These are phyloP conservation scores for Aspergillus brunneoviolaceus DNA, from an alignment of 2,329 filamentous ascomycete species.

Conservation along the genomic window DNA sequence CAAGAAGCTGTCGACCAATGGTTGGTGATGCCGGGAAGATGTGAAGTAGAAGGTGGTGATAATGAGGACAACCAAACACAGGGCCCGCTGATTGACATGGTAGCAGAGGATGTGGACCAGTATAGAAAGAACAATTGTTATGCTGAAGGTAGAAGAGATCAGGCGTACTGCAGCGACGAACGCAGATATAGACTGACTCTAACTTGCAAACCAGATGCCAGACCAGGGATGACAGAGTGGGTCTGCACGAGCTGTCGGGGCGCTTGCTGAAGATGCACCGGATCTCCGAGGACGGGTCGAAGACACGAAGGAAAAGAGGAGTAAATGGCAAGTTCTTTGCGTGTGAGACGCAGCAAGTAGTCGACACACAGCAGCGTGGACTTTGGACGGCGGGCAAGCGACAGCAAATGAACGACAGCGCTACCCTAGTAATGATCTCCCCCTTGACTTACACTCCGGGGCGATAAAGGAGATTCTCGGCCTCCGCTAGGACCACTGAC, in stretches of 20 bases:
- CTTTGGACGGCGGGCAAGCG: constrained; percentile 4
- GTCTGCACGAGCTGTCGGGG: constrained; percentile 29
- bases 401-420: constrained; percentile 12
- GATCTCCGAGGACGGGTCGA: constrained; percentile 23
- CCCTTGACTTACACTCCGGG: constrained; percentile 12
- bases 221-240: constrained; percentile 25
- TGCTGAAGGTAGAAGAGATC: background rate
- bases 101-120: constrained; percentile 15
- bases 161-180: constrained; percentile 1
- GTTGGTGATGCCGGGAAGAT: constrained; percentile 30
- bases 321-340: constrained; percentile 16
- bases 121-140: constrained; percentile 7
- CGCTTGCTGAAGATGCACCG: constrained; percentile 29
- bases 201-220: constrained; percentile 13
- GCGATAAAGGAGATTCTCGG: constrained; percentile 17
- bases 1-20: constrained; percentile 28
- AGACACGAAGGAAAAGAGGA: constrained; percentile 15
- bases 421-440: constrained; percentile 5
- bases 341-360: constrained; percentile 3
- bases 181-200: background rate
- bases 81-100: constrained; percentile 39
- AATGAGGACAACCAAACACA: constrained; percentile 37
- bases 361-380: constrained; percentile 3
- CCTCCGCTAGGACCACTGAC: constrained; percentile 18
- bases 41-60: constrained; percentile 31